phyloP scores from a whole-genome alignment of 139 green algal species.

The Picochlorum sp. region DNA sequence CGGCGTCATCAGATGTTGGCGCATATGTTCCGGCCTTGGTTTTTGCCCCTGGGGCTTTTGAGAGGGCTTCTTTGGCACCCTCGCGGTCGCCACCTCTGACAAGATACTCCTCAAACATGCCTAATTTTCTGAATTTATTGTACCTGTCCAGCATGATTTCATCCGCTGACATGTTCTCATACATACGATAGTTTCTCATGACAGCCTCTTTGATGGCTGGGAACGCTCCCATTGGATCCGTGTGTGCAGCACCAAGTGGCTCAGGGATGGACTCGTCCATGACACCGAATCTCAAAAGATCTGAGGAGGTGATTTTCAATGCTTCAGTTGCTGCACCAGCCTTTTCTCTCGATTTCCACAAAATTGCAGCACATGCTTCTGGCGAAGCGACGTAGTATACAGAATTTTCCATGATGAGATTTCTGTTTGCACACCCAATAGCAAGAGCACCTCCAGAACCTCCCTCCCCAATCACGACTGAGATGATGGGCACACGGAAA shows the following conservation, averaged over 20 bases:
- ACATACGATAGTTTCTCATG: conserved; percentile 50
- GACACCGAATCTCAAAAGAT: conserved; percentile 76
- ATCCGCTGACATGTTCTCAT: conserved; percentile 53
- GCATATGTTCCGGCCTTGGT: conserved; percentile 74
- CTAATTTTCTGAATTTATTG: conserved; percentile 65
- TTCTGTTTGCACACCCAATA: conserved; percentile 85
- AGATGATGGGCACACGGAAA: conserved; percentile 87
- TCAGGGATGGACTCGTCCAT: conserved; percentile 87
- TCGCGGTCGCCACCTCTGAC: conserved; percentile 60
- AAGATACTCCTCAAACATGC: conserved; percentile 65
- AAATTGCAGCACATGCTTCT: conserved; percentile 90
- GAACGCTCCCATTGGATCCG: conserved; percentile 75
- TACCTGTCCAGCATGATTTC: conserved; percentile 82
- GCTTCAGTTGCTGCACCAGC: conserved; percentile 77
- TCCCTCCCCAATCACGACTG: conserved; percentile 89
- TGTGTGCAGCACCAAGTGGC: conserved; percentile 82
- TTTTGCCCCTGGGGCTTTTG: conserved; percentile 42
- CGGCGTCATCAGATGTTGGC: conserved; percentile 54
- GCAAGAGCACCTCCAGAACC: conserved; percentile 86
- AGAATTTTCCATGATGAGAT: conserved; percentile 85
- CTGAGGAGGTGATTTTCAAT: conserved; percentile 78
- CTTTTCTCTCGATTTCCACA: conserved; percentile 88
- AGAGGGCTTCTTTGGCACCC: conserved; percentile 35
- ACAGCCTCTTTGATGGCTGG: conserved; percentile 75
- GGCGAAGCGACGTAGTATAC: conserved; percentile 96